Conservation (phyloP, 1,284 basidiomycete species). For the Ganoderma meredithae region DNA sequence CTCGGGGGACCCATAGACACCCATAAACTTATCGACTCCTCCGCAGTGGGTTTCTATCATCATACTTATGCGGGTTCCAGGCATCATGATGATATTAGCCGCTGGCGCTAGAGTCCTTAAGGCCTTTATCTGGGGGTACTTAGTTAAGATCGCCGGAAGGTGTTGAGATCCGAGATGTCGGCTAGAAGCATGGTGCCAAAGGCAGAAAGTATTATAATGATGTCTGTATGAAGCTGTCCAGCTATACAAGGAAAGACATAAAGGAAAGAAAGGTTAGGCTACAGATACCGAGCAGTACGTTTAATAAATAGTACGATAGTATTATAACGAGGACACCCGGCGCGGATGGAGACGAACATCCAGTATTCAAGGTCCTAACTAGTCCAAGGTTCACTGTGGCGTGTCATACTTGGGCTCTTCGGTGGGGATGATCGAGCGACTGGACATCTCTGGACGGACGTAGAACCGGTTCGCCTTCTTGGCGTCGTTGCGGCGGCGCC, state of each 20-base stretch:
- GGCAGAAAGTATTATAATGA: background rate
- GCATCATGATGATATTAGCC: background rate
- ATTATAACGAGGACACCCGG: background rate
- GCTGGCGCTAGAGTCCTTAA: background rate
- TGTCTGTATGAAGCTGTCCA: conserved; percentile 15
- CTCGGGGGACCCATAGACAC: conserved; percentile 26
- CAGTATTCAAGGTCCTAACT: background rate
- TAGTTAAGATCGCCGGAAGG: background rate
- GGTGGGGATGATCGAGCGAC: conserved; percentile 33
- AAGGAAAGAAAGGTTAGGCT: conserved; percentile 21
- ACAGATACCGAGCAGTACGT: conserved; percentile 21
- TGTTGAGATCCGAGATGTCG: background rate
- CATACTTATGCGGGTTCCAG: background rate
- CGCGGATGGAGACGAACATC: background rate
- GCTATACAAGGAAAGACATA: background rate
- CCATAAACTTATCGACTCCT: conserved; percentile 16
- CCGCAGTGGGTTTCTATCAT: background rate
- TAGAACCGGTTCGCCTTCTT: conserved; percentile 30
- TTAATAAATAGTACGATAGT: background rate
- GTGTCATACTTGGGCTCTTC: conserved; percentile 31
- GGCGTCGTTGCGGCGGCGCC: conserved; percentile 17
- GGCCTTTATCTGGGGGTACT: background rate
- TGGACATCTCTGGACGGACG: conserved; percentile 34
- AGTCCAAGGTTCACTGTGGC: background rate
- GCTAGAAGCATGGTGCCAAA: background rate